A percentile compares a stretch with the other conserved stretches of the same genome.
These are phyloP conservation scores for Cladosporium cucumerinum DNA, from an alignment of 2,329 filamentous ascomycete genomes.

Conservation along the genomic window DNA sequence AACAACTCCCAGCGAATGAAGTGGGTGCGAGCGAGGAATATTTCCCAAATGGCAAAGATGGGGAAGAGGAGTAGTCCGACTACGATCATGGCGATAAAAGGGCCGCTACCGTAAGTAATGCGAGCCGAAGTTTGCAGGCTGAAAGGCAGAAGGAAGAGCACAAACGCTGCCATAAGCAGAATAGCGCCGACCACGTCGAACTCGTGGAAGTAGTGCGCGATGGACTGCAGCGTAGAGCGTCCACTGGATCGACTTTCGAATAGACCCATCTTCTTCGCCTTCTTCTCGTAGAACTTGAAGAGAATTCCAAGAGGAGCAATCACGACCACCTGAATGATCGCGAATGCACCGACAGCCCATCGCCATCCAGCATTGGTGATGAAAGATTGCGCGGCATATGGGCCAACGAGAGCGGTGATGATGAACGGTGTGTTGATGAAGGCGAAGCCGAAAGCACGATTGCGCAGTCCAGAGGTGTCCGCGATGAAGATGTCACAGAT, in stretches of 20 bases:
- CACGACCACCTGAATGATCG: slow-evolving; percentile 60
- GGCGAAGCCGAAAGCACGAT: slow-evolving; percentile 62
- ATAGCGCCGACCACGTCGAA: slow-evolving; percentile 64
- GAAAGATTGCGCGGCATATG: slow-evolving; percentile 25
- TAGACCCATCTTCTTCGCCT: slow-evolving; percentile 56
- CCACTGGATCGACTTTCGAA: slow-evolving; percentile 42
- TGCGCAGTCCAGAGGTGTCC: slow-evolving; percentile 63
- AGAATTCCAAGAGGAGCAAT: slow-evolving; percentile 61
- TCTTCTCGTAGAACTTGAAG: slow-evolving; percentile 57
- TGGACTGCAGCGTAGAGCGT: slow-evolving; percentile 46
- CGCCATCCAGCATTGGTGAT: slow-evolving; percentile 50
- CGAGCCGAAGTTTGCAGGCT: slow-evolving; percentile 44
- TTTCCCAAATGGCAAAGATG: slow-evolving; percentile 41
- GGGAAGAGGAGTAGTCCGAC: slow-evolving; percentile 41
- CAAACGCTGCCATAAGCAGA: slow-evolving; percentile 57
- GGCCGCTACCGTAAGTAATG: slow-evolving; percentile 18
- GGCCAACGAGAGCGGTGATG: slow-evolving; percentile 24
- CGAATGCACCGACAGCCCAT: slow-evolving; percentile 66
- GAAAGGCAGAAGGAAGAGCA: slow-evolving; percentile 65
- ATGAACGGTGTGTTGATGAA: slow-evolving; percentile 60
- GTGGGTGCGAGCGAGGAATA: slow-evolving; percentile 38
- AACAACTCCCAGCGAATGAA: slow-evolving; percentile 49
- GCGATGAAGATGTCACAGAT: slow-evolving; percentile 56
- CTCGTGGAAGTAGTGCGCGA: slow-evolving; percentile 56
- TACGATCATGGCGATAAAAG: slow-evolving; percentile 38